Base-by-base conservation (phyloP, 2,329 filamentous ascomycete genomes). In the Aspergillus aculeatus region DNA sequence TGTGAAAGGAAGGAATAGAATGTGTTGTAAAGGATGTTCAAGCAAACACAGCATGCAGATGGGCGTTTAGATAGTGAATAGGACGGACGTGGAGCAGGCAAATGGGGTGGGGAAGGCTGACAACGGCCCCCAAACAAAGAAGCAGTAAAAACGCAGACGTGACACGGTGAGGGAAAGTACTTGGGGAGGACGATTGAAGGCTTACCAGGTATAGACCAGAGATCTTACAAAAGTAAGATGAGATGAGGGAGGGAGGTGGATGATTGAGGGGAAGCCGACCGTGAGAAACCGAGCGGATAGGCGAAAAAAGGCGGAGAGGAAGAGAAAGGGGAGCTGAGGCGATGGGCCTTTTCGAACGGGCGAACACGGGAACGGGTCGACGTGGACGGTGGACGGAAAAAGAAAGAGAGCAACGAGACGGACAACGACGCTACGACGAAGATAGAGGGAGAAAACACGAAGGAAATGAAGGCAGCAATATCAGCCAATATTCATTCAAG, bases 231-330 rank as follows among this genome's bases (percentile, higher is more conserved):
- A 47, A 57, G 52, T 51, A 54, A 50, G 61, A 59, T 65, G 60
- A 59, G 64, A 61, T 65, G 62, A 62, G 57, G 56, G 26, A 29
- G 66, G 66, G 64, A 69, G 67, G 66, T 67, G 64, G 64, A 64
- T 58, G 53, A 54, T 52, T 62, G 62, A 56, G 61, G 57, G 57
- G 47, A 55, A 47, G 49, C 60, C 51, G 62, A 65, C 59, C 56
- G 61, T 57, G 50, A 60, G 55, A 57, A 56, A 56, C 60, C 62
- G 65, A 66, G 60, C 62, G 64, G 58, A 54, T 59, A 60, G 57
- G 61, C 50, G 51, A 61, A 65, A 63, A 66, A 67, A 44, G 64
- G 66, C 61, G 64, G 66, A 63, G 64, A 63, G 56, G 51, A 62
- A 61, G 58, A 44, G 55, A 56, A 61, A 60, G 58, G 61, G 62